A percentile compares a stretch with the other conserved stretches of the same genome.
phyloP scores from a whole-genome alignment of 2,329 filamentous ascomycete species.

The Xylariomycetidae sp. region DNA sequence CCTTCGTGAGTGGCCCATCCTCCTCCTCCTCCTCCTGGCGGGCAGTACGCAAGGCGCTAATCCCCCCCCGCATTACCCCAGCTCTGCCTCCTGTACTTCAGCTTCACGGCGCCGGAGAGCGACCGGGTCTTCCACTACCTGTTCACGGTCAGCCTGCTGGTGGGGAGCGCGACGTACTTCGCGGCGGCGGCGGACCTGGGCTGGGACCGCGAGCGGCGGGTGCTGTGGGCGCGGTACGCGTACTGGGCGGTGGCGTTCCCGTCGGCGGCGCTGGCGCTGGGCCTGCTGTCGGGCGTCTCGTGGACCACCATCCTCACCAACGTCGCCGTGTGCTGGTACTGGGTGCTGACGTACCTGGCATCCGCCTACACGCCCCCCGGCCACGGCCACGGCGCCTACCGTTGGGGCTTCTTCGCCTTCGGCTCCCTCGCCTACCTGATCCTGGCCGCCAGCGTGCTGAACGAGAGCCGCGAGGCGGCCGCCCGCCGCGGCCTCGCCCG shows the following conservation, averaged over 20 bases:
- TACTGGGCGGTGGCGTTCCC: slow-evolving; percentile 42
- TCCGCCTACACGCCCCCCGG: slow-evolving; percentile 40
- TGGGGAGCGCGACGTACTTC: slow-evolving; percentile 42
- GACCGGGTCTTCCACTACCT: slow-evolving; percentile 50
- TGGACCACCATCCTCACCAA: slow-evolving; percentile 47
- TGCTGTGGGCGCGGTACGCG: slow-evolving; percentile 48
- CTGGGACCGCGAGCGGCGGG: slow-evolving; percentile 34
- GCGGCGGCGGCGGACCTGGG: slow-evolving; percentile 43
- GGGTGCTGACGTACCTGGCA: slow-evolving; percentile 41
- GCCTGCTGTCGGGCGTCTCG: slow-evolving; percentile 40
- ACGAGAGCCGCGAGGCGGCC: slow-evolving; percentile 31
- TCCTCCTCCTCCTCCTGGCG: neutral
- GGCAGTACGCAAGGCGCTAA: neutral
- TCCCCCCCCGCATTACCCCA: neutral
- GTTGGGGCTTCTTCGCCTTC: slow-evolving; percentile 49
- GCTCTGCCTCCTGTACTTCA: slow-evolving; percentile 17
- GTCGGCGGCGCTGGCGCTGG: slow-evolving; percentile 34
- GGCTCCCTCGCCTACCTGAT: slow-evolving; percentile 39
- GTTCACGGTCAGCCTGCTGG: slow-evolving; percentile 38
- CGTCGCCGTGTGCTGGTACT: slow-evolving; percentile 40
- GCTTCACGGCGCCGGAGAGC: slow-evolving; percentile 33
- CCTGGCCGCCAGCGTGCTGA: slow-evolving; percentile 36
- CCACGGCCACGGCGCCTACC: slow-evolving; percentile 40
- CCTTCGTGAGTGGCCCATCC: slow-evolving; percentile 21
- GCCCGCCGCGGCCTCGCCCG: slow-evolving; percentile 31